These are phyloP conservation scores for Prunus mume DNA, from an alignment of 306 rosid genomes.

Conservation along the genomic window DNA sequence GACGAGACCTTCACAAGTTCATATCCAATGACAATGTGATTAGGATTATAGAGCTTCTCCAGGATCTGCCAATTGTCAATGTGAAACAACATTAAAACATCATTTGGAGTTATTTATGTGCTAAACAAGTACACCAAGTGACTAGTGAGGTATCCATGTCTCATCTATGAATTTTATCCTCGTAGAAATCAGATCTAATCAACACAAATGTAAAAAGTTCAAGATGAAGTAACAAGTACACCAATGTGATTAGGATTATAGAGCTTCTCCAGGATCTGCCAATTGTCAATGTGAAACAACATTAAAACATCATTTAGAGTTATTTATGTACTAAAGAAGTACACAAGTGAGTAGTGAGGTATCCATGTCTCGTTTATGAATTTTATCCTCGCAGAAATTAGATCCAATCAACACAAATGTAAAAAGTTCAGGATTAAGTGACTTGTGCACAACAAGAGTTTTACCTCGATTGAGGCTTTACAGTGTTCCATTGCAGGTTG, in stretches of 20 bases:
- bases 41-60: constrained; percentile 63
- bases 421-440: constrained; percentile 9
- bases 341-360: background rate
- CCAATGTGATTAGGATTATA: constrained; percentile 67
- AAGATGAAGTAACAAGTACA: no score
- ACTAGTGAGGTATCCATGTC: no score
- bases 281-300: constrained; percentile 5
- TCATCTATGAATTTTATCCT: no score
- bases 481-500: constrained; percentile 56
- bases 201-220: no score
- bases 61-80: constrained; percentile 50
- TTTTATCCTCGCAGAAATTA: background rate
- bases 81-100: no score
- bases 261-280: constrained; percentile 81
- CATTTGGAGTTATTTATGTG: no score
- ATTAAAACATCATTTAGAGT: background rate
- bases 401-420: constrained; percentile 3
- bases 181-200: no score
- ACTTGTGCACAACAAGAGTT: background rate
- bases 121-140: no score
- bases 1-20: constrained; percentile 86
- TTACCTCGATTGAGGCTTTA: constrained; percentile 79
- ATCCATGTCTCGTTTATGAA: background rate
- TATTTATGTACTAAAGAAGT: background rate
- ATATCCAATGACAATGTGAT: constrained; percentile 72